Conservation (phyloP, 352 stramenopile species). For the Pythium brachiatum region DNA sequence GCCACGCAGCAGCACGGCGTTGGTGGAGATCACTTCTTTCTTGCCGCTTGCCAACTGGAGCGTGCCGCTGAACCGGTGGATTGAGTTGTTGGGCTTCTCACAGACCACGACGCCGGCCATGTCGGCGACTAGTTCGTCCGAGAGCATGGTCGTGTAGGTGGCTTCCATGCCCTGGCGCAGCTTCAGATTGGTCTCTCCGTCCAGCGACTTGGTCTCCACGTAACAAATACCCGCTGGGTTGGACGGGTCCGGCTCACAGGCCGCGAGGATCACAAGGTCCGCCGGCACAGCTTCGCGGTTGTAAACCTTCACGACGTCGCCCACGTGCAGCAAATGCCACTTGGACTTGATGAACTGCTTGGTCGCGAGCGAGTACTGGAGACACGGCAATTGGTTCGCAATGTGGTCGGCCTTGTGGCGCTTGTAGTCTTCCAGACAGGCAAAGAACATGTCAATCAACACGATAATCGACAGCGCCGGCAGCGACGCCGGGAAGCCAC, state of each 20-base stretch:
- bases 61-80: conserved; percentile 90
- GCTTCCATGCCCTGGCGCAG: conserved; percentile 75
- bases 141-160: conserved; percentile 67
- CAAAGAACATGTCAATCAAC: conserved; percentile 91
- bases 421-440: conserved; percentile 89
- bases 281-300: conserved; percentile 87
- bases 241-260: conserved; percentile 64
- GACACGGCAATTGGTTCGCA: conserved; percentile 78
- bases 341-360: conserved; percentile 56
- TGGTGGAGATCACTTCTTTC: conserved; percentile 76
- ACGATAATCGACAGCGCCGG: conserved; percentile 92
- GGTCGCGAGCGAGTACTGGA: conserved; percentile 30
- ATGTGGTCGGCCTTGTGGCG: conserved; percentile 85
- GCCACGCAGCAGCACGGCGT: conserved; percentile 83
- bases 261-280: conserved; percentile 85
- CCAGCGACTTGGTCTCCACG: conserved; percentile 92
- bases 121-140: conserved; percentile 46
- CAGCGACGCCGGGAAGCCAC: conserved; percentile 87
- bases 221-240: conserved; percentile 85
- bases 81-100: conserved; percentile 87
- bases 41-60: conserved; percentile 53
- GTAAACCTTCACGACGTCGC: conserved; percentile 88
- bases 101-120: conserved; percentile 67
- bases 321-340: conserved; percentile 82
- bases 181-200: conserved; percentile 94